phyloP scores from a whole-genome alignment of 345 rosid species.

The Cardiospermum halicacabum region DNA sequence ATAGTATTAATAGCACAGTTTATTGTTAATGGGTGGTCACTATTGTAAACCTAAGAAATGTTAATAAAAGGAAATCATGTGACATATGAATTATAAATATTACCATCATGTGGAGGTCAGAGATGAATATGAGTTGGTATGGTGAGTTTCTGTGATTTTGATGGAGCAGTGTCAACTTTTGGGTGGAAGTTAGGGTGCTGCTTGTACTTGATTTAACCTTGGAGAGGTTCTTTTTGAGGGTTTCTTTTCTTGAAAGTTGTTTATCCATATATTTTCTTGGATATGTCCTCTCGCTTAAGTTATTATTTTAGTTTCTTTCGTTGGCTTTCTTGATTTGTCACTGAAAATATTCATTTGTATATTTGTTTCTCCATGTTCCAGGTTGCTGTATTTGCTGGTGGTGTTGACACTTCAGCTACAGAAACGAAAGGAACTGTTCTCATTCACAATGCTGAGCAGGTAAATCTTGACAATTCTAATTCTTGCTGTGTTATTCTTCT shows the following conservation, averaged over 20 bases:
- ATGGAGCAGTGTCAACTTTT: background rate
- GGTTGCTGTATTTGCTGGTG: slow-evolving; percentile 99
- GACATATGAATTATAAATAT: background rate
- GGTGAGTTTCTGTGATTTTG: background rate
- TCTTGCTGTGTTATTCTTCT: background rate
- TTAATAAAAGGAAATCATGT: background rate
- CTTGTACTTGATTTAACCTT: background rate
- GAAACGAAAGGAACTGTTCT: slow-evolving; percentile 98
- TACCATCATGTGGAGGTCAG: background rate
- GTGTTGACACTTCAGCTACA: slow-evolving; percentile 94
- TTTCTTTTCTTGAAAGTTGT: background rate
- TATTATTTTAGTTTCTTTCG: background rate
- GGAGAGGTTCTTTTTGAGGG: background rate
- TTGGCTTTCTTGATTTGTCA: background rate
- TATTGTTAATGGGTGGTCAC: too few species aligned
- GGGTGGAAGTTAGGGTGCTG: background rate
- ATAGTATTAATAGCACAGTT: too few species aligned
- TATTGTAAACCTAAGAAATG: background rate
- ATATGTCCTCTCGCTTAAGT: background rate
- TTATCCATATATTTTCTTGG: background rate
- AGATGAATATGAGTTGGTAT: background rate
- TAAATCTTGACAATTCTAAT: slow-evolving; percentile 20
- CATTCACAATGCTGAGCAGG: slow-evolving; percentile 92
- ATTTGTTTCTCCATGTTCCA: slow-evolving; percentile 15
- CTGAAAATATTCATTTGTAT: background rate